Conservation (phyloP, 495 filamentous ascomycete species). For the Lasiosphaeriaceae sp. region DNA sequence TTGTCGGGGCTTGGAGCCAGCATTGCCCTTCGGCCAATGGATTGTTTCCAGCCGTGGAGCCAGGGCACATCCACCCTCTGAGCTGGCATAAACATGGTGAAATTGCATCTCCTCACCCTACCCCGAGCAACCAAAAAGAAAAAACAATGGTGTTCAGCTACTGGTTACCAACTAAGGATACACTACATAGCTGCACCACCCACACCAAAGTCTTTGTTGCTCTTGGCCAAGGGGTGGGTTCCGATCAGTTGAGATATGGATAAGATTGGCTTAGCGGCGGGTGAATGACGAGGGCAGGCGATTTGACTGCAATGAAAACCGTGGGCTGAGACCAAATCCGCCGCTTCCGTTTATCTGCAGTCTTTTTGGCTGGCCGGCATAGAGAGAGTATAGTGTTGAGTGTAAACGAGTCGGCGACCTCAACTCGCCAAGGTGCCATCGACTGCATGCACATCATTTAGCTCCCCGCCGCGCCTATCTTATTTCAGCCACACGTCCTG, state of each 20-base stretch:
- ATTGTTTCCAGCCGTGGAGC: conserved; percentile 4
- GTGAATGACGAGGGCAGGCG: not conserved
- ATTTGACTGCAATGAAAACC: not conserved
- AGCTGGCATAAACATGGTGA: conserved; percentile 19
- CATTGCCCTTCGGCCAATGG: conserved; percentile 6
- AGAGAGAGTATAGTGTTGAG: no score
- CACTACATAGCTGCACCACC: no score
- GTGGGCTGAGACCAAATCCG: not conserved
- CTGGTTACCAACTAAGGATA: no score
- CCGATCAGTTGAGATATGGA: no score
- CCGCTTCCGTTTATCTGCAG: conserved; percentile 13
- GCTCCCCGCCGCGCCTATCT: conserved; percentile 7
- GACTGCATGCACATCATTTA: conserved; percentile 21
- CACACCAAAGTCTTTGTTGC: no score
- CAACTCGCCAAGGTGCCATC: conserved; percentile 10
- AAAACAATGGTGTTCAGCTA: no score
- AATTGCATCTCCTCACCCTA: conserved; percentile 9
- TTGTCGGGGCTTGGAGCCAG: not conserved
- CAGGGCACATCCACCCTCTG: conserved; percentile 1
- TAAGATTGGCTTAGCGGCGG: not conserved
- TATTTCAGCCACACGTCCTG: conserved; percentile 12
- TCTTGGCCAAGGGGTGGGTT: no score
- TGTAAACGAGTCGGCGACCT: conserved; percentile 20
- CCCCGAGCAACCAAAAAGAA: not conserved
- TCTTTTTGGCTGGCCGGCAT: conserved; percentile 6